Conservation (phyloP, 2,329 filamentous ascomycete species). For the Gliomastix tumulicola region DNA sequence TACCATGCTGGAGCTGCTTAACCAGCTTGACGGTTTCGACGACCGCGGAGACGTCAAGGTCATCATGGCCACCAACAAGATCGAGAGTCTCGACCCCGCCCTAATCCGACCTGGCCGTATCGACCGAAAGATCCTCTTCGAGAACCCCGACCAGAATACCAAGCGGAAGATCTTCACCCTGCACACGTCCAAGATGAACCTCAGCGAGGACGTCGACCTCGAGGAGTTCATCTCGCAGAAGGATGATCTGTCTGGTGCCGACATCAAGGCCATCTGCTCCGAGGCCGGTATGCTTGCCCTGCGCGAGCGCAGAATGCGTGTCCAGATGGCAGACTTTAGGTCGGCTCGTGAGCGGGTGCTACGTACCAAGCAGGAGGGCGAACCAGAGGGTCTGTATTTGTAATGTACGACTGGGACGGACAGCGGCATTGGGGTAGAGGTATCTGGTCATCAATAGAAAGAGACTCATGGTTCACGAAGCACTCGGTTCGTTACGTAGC, state of each 20-base stretch:
- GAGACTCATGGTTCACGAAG: no score
- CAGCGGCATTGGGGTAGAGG: no score
- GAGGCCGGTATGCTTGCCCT: conserved; percentile 93
- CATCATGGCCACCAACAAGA: conserved; percentile 99
- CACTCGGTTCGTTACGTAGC: no score
- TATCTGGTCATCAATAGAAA: no score
- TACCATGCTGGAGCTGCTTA: conserved; percentile 96
- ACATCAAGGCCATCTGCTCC: conserved; percentile 98
- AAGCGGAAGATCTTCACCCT: conserved; percentile 97
- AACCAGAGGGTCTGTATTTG: conserved; percentile 97
- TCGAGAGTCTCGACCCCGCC: conserved; percentile 92
- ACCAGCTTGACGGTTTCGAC: conserved; percentile 97
- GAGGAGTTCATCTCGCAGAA: conserved; percentile 99
- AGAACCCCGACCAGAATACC: conserved; percentile 73
- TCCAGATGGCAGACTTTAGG: conserved; percentile 98
- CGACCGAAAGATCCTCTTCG: conserved; percentile 87
- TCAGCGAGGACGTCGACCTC: conserved; percentile 93
- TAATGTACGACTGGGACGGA: no score
- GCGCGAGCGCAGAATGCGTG: conserved; percentile 91
- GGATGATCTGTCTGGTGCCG: conserved; percentile 92
- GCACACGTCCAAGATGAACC: conserved; percentile 97
- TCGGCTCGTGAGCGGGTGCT: conserved; percentile 87
- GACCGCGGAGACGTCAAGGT: conserved; percentile 99
- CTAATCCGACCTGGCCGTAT: conserved; percentile 96
- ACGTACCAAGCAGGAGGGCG: conserved; percentile 97